Conservation (phyloP, 306 rosid species). For the Hippophae rhamnoides region DNA sequence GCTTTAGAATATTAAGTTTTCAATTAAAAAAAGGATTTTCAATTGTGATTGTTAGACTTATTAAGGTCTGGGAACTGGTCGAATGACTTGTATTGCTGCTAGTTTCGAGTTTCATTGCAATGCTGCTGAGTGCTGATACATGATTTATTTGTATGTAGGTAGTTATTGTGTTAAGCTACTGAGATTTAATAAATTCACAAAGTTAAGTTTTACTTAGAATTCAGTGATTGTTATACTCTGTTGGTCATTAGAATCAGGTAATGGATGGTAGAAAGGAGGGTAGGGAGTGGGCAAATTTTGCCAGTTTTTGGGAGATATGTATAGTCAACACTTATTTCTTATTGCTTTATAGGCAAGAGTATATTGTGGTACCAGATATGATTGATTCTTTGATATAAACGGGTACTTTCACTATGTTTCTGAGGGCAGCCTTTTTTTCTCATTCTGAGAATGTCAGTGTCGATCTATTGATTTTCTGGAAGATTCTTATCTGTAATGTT, state of each 20-base stretch:
- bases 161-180: no score
- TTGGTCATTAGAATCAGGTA: background rate
- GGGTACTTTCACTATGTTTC: constrained; percentile 5
- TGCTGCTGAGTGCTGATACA: no score
- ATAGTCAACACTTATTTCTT: no score
- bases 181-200: no score
- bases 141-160: no score
- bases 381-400: constrained; percentile 13
- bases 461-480: constrained; percentile 18
- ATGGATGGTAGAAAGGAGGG: constrained; percentile 5
- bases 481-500: constrained; percentile 27
- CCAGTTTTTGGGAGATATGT: no score
- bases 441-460: constrained; percentile 13
- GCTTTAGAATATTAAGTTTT: background rate
- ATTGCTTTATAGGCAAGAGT: no score
- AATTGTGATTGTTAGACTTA: background rate
- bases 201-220: no score
- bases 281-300: background rate
- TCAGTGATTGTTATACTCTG: no score
- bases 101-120: no score
- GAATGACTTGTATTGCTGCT: no score
- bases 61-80: no score
- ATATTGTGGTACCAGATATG: background rate
- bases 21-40: background rate
- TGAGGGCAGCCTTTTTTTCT: constrained; percentile 3